These are phyloP conservation scores for Taphrina confusa DNA, from an alignment of 1,139 yeast genomes.

Conservation along the genomic window DNA sequence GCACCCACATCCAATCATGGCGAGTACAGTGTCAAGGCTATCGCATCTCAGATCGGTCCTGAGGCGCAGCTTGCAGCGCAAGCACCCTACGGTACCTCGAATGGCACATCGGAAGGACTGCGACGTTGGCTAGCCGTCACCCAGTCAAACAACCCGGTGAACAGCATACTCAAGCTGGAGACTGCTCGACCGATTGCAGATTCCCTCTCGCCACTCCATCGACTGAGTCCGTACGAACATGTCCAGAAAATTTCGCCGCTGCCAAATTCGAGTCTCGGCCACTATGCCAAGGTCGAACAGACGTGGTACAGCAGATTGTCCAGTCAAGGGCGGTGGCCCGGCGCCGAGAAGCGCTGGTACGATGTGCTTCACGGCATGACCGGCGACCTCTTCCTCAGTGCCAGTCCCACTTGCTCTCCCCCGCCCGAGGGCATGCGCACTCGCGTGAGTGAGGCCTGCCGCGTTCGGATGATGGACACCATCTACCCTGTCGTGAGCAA, in stretches of 20 bases:
- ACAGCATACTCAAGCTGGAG: conserved; percentile 12
- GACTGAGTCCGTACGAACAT: background rate
- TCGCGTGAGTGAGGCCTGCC: conserved; percentile 31
- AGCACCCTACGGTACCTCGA: background rate
- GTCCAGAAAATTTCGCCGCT: background rate
- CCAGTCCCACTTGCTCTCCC: conserved; percentile 5
- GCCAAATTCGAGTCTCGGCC: background rate
- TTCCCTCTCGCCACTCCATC: background rate
- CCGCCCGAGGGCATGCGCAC: conserved; percentile 12
- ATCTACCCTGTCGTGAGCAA: conserved; percentile 15
- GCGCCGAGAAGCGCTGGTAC: conserved; percentile 25
- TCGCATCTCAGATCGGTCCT: background rate
- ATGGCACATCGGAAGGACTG: background rate
- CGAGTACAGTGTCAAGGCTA: background rate
- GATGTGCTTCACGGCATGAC: conserved; percentile 28
- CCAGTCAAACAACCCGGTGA: conserved; percentile 25
- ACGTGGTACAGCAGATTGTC: conserved; percentile 23
- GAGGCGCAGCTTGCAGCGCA: background rate
- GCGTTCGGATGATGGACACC: conserved; percentile 25
- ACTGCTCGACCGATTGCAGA: background rate
- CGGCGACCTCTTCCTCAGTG: conserved; percentile 18
- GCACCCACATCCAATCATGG: background rate
- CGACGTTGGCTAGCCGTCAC: conserved; percentile 22
- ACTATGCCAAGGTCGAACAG: conserved; percentile 28
- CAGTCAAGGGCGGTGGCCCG: conserved; percentile 23